Conservation (phyloP, 441 rosid species). For the Erodium texanum region DNA sequence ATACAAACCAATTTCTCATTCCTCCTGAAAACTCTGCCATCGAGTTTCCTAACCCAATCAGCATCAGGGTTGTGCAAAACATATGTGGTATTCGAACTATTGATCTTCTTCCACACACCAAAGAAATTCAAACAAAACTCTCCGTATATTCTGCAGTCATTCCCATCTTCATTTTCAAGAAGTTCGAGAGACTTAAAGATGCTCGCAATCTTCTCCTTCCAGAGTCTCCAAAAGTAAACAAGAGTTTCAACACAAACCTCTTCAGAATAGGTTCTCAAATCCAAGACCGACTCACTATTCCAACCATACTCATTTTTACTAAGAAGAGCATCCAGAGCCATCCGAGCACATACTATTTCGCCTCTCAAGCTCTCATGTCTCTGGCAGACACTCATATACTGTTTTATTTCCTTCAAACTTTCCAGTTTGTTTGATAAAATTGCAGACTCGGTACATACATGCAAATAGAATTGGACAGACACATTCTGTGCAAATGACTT, state of each 20-base stretch:
- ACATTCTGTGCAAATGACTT: constrained; percentile 23
- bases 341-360: constrained; percentile 31
- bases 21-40: constrained; percentile 2
- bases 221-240: constrained; percentile 31
- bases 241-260: constrained; percentile 27
- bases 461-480: constrained; percentile 20
- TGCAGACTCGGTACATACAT: constrained; percentile 26
- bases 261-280: constrained; percentile 20
- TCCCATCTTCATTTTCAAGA: constrained; percentile 12
- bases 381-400: constrained; percentile 22
- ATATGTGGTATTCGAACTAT: constrained; percentile 16
- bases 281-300: constrained; percentile 26
- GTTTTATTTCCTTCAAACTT: constrained; percentile 22
- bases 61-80: constrained; percentile 27
- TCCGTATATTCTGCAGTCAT: constrained; percentile 17
- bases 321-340: constrained; percentile 37
- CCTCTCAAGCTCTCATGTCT: constrained; percentile 27
- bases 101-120: constrained; percentile 26
- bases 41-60: constrained; percentile 26
- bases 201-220: constrained; percentile 31
- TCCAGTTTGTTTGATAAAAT: constrained; percentile 21
- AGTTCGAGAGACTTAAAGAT: constrained; percentile 23
- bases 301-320: constrained; percentile 17
- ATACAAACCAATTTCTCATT: constrained; percentile 17
- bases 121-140: constrained; percentile 45